Base-by-base conservation (phyloP, 768 basidiomycete genomes). In the Tremella yokohamensis region DNA sequence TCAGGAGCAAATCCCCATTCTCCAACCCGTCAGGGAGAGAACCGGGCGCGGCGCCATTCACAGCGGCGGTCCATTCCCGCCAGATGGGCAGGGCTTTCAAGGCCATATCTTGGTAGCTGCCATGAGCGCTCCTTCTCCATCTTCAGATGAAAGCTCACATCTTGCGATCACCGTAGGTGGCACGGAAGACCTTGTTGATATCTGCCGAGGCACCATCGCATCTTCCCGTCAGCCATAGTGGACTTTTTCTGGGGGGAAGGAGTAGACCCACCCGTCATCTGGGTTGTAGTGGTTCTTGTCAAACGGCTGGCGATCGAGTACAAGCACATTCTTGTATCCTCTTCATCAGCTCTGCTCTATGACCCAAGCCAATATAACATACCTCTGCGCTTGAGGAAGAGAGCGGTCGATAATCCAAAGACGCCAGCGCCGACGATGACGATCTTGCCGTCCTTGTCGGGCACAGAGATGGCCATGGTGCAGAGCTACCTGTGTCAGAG, bases 241-340 rank as follows among this genome's bases (percentile, higher is more conserved):
- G 19, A 16, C 49, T 3, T 22, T 12, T 48, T 19, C 20, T 19
- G 47, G 12, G 52, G 37, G n/a, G 8, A 19, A 25, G 37, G 26
- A 12, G n/a, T 3, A 12, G 13, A 48, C 54, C 13, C 25, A 60
- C 34, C 60, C 60, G 24, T 62, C 55, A 16, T 52, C 51, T 8
- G 62, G 57, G 44, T 54, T 22, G 26, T 56, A 63, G 39, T 15
- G 22, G 18, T 54, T 59, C 53, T 63, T 42, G 47, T 59, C 47
- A 24, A 61, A 63, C 11, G 52, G 51, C 26, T 63, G 62, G 22
- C 47, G 39, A 47, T 63, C 62, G 24, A 51, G 37, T 3, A 63
- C 58, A 9, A 58, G 59, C 25, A 63, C 62, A 38, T 60, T 54
- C 40, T 26, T 52, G 58, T 63, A 63, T 15, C 62, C 62, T 63